Evolutionary conservation across 1,284 basidiomycete genomes (phyloP).

Genomic region (Trichosporon sp.): DNA sequence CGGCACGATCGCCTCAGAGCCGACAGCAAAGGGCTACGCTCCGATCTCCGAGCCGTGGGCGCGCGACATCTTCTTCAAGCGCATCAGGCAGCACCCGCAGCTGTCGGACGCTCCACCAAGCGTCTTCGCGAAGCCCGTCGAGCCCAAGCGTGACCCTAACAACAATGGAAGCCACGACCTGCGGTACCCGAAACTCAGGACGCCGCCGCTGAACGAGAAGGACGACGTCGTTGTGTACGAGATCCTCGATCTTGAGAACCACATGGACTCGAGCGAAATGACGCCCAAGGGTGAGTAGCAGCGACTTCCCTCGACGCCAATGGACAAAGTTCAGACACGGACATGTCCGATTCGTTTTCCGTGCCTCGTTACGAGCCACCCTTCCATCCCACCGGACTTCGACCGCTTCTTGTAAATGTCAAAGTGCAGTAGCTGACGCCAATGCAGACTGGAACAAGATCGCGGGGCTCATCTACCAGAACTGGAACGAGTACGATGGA

Average conservation of each 20-base stretch:
- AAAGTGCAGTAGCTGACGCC: neutral
- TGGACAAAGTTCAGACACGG: neutral
- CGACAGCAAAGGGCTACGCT: conserved; percentile 33
- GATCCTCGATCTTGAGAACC: conserved; percentile 43
- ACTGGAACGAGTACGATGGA: conserved; percentile 42
- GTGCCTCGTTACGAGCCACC: neutral
- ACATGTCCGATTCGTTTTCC: neutral
- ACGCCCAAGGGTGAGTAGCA: conserved; percentile 35
- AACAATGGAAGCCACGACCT: conserved; percentile 26
- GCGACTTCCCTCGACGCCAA: neutral
- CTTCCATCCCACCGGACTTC: neutral
- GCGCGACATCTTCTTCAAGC: conserved; percentile 38
- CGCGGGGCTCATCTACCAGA: conserved; percentile 35
- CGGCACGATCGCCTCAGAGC: conserved; percentile 43
- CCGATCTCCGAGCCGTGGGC: conserved; percentile 33
- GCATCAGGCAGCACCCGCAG: conserved; percentile 44
- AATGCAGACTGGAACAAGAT: conserved; percentile 44
- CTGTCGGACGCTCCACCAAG: conserved; percentile 22
- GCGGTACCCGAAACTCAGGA: conserved; percentile 34
- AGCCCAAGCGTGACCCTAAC: neutral
- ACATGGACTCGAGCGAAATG: conserved; percentile 45
- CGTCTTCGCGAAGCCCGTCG: conserved; percentile 2
- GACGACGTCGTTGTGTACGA: conserved; percentile 37
- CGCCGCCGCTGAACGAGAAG: conserved; percentile 36
- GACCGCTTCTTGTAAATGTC: neutral